A percentile compares a stretch with the other conserved stretches of the same genome.
Conservation (phyloP, 2,329 filamentous ascomycete species). For the Alternaria triticimaculans region DNA sequence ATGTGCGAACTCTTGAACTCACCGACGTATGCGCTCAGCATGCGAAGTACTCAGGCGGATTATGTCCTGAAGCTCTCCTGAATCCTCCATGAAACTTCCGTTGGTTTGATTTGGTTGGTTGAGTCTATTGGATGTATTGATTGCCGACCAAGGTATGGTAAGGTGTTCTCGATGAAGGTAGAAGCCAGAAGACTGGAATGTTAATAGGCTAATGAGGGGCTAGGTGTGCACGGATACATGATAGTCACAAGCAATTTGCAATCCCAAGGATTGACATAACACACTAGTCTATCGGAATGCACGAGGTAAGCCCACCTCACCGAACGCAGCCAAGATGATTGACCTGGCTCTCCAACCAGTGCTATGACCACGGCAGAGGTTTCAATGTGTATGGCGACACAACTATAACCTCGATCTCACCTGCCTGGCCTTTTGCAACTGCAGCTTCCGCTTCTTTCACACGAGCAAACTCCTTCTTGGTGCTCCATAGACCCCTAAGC, state of each 20-base stretch:
- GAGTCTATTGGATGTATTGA: background rate
- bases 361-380: background rate
- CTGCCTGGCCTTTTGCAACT: background rate
- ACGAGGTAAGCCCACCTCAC: background rate
- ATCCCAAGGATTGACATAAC: background rate
- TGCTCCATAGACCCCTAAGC: background rate
- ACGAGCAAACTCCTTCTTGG: background rate
- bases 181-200: background rate
- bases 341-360: background rate
- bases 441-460: background rate
- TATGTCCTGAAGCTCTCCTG: background rate
- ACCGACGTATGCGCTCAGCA: background rate
- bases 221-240: background rate
- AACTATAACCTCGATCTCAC: background rate
- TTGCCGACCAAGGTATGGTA: background rate
- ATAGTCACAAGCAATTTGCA: background rate
- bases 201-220: background rate
- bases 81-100: background rate
- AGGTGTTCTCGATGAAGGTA: background rate
- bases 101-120: background rate
- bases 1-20: background rate
- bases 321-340: background rate
- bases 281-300: background rate
- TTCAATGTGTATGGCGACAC: background rate
- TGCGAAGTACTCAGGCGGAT: background rate